Evolutionary conservation across 305 asterid species (phyloP).

Genomic region (Fraxinus nigra): DNA sequence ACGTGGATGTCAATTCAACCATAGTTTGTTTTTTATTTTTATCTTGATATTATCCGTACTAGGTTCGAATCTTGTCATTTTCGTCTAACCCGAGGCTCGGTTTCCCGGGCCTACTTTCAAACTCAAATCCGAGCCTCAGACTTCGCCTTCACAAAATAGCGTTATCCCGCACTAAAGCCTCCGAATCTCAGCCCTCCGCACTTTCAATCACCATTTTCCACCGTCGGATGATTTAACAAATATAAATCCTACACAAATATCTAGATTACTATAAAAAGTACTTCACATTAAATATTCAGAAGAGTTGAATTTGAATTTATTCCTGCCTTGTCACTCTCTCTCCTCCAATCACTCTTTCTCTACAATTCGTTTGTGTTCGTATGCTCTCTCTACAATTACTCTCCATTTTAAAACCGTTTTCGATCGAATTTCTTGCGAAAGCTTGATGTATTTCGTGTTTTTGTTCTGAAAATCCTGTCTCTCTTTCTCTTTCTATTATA

Average conservation of each 20-base stretch:
- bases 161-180: conserved; percentile 15
- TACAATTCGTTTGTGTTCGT: neutral
- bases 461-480: conserved; percentile 14
- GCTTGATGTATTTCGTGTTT: conserved; percentile 1
- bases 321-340: neutral
- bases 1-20: conserved; percentile 27
- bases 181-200: conserved; percentile 26
- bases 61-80: conserved; percentile 60
- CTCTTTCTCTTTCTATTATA: neutral
- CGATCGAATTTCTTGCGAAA: conserved; percentile 3
- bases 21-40: neutral
- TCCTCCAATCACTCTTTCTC: neutral
- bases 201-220: neutral
- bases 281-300: conserved; percentile 1
- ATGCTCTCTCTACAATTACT: conserved; percentile 15
- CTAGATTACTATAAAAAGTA: neutral
- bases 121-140: conserved; percentile 27
- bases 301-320: conserved; percentile 21
- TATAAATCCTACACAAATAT: conserved; percentile 18
- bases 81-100: conserved; percentile 48
- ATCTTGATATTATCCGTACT: neutral
- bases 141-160: conserved; percentile 18
- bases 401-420: neutral
- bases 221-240: conserved; percentile 31
- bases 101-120: conserved; percentile 21